Evolutionary conservation across 805 yeast genomes (phyloP).

Genomic region (Teunomyces lycoperdinae): DNA sequence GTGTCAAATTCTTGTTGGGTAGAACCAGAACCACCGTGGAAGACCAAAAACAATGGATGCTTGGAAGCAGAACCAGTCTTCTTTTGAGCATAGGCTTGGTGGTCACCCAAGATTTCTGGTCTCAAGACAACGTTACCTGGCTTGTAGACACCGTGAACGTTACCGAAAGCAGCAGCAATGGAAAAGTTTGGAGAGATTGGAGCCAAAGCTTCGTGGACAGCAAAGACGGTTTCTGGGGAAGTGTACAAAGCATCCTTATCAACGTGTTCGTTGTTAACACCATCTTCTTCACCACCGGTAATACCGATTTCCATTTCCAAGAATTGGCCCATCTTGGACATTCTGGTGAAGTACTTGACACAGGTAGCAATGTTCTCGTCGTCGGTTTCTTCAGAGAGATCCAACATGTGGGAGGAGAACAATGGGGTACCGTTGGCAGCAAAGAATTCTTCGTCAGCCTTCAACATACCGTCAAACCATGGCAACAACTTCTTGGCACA

Average conservation of each 20-base stretch:
- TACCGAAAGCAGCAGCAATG: slow-evolving; percentile 99
- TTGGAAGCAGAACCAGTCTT: slow-evolving; percentile 51
- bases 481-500: slow-evolving; percentile 97
- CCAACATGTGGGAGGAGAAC: slow-evolving; percentile 99
- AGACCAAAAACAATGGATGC: slow-evolving; percentile 89
- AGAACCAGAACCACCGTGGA: slow-evolving; percentile 99
- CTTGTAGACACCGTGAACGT: slow-evolving; percentile 99
- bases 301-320: slow-evolving; percentile 99
- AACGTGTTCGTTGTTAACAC: slow-evolving; percentile 97
- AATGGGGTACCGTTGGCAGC: slow-evolving; percentile 87
- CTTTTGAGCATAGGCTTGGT: slow-evolving; percentile 84
- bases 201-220: slow-evolving; percentile 83
- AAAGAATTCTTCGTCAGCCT: slow-evolving; percentile 92
- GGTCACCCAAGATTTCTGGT: slow-evolving; percentile 93
- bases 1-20: slow-evolving; percentile 85
- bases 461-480: slow-evolving; percentile 98
- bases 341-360: slow-evolving; percentile 91
- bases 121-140: slow-evolving; percentile 95
- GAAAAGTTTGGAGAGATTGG: slow-evolving; percentile 97
- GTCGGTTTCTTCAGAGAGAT: slow-evolving; percentile 93
- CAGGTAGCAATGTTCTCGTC: slow-evolving; percentile 93
- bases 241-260: slow-evolving; percentile 88
- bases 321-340: slow-evolving; percentile 94
- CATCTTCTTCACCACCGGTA: slow-evolving; percentile 99
- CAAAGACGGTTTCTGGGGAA: slow-evolving; percentile 89